A percentile compares a stretch with the other conserved stretches of the same genome.
phyloP scores from a whole-genome alignment of 192 early-diverging fungal species.

The Lunasporangiospora selenospora region DNA sequence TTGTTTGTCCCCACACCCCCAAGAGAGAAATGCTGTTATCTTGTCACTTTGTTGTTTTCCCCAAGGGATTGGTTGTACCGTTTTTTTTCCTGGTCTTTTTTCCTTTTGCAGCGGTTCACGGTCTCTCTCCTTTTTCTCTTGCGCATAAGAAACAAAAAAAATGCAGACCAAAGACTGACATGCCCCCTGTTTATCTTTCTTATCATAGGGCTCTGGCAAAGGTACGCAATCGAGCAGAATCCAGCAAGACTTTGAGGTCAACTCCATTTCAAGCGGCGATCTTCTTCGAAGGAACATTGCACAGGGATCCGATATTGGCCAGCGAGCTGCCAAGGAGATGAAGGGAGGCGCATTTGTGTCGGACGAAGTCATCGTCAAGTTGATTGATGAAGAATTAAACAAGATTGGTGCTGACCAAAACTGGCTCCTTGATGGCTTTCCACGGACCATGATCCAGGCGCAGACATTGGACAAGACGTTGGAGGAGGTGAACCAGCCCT shows the following conservation, averaged over 20 bases:
- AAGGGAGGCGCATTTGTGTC: conserved; percentile 66
- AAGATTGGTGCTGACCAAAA: conserved; percentile 51
- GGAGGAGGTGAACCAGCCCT: conserved; percentile 57
- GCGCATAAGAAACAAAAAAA: neutral
- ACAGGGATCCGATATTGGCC: conserved; percentile 65
- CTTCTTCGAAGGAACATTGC: conserved; percentile 85
- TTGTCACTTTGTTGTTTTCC: too few species aligned
- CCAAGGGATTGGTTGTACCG: too few species aligned
- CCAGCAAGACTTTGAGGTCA: conserved; percentile 67
- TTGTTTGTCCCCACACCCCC: too few species aligned
- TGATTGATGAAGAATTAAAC: conserved; percentile 70
- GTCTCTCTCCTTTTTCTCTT: conserved; percentile 1
- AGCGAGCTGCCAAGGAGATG: conserved; percentile 62
- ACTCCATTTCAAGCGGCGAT: conserved; percentile 87
- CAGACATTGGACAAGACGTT: conserved; percentile 70
- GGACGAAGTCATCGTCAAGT: conserved; percentile 71
- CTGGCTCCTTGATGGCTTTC: conserved; percentile 94
- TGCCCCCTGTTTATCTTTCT: conserved; percentile 1
- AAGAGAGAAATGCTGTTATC: too few species aligned
- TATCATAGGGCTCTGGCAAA: conserved; percentile 76
- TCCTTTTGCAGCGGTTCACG: neutral
- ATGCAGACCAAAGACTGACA: neutral
- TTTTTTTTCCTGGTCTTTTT: too few species aligned
- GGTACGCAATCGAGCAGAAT: conserved; percentile 91
- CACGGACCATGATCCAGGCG: conserved; percentile 87